A percentile compares a stretch with the other conserved stretches of the same genome.
Conservation (phyloP, 192 early-diverging fungal species). For the Backusella tuberculispora region DNA sequence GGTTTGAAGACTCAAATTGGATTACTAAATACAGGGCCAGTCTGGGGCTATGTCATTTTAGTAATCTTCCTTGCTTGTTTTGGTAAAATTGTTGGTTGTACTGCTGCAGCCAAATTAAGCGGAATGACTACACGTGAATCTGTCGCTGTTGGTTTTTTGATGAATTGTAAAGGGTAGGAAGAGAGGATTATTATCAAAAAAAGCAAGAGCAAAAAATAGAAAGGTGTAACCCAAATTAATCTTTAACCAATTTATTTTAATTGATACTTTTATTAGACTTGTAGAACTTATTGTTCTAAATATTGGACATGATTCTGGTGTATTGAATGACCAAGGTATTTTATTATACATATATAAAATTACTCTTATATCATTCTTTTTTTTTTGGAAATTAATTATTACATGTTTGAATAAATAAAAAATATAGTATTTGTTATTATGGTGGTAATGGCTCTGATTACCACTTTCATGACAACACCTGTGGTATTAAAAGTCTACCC, state of each 20-base stretch:
- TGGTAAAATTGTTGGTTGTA: constrained; percentile 89
- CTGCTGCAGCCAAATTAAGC: constrained; percentile 63
- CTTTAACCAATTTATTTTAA: constrained; percentile 21
- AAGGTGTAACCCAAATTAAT: neutral
- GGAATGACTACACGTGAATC: constrained; percentile 86
- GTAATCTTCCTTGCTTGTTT: constrained; percentile 76
- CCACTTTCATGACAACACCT: constrained; percentile 90
- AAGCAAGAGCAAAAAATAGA: neutral
- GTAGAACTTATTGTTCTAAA: constrained; percentile 97
- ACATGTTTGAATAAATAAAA: neutral
- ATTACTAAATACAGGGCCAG: constrained; percentile 65
- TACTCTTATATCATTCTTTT: neutral
- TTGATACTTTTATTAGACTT: constrained; percentile 52
- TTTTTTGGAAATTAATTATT: neutral
- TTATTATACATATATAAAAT: neutral
- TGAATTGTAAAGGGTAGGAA: constrained; percentile 89
- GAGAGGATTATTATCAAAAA: neutral
- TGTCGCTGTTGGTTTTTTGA: constrained; percentile 82
- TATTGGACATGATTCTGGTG: constrained; percentile 83
- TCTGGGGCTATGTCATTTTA: constrained; percentile 81
- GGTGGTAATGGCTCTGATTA: constrained; percentile 56
- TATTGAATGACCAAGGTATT: constrained; percentile 67
- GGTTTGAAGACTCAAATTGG: constrained; percentile 90
- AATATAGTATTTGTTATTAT: constrained; percentile 59
- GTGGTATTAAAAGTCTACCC: constrained; percentile 77